Conservation (phyloP, 2,329 filamentous ascomycete genomes). For the Pseudocercospora vitis region DNA sequence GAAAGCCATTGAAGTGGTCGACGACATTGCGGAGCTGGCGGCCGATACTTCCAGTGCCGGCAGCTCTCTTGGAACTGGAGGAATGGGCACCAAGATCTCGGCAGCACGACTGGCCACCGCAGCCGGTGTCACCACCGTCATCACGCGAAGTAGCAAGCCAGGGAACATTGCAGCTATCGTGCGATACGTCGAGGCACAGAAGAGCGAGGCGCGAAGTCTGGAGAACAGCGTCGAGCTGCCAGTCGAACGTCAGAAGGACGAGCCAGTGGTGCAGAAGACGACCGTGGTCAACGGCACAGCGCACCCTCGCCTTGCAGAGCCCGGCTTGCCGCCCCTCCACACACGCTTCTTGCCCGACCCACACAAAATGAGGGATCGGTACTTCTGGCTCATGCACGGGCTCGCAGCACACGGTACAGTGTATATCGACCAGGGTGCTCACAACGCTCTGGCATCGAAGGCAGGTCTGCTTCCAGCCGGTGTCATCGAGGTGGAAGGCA, state of each 20-base stretch:
- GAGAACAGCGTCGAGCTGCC: constrained; percentile 31
- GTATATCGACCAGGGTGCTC: constrained; percentile 89
- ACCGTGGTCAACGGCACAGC: constrained; percentile 29
- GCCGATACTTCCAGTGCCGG: constrained; percentile 91
- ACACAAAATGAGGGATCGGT: constrained; percentile 84
- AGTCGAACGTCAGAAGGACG: constrained; percentile 13
- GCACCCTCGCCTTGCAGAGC: constrained; percentile 33
- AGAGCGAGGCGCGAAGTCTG: constrained; percentile 38
- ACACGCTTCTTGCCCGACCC: constrained; percentile 87
- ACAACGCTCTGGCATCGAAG: constrained; percentile 75
- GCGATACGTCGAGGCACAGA: constrained; percentile 69
- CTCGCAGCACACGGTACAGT: constrained; percentile 85
- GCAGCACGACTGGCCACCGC: constrained; percentile 89
- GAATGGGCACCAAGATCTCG: constrained; percentile 97
- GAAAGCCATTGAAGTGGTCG: constrained; percentile 84
- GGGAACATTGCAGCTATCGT: constrained; percentile 90
- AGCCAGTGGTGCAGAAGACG: constrained; percentile 26
- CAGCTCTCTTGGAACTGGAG: constrained; percentile 85
- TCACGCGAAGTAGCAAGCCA: constrained; percentile 89
- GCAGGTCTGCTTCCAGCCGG: constrained; percentile 86
- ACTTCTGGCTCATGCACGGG: constrained; percentile 96
- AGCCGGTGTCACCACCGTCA: constrained; percentile 92
- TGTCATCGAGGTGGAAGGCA: constrained; percentile 84
- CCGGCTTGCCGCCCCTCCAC: constrained; percentile 63
- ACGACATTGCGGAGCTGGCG: constrained; percentile 78